A percentile compares a stretch with the other conserved stretches of the same genome.
Evolutionary conservation across 768 basidiomycete species (phyloP).

Genomic region (Vararia minispora): DNA sequence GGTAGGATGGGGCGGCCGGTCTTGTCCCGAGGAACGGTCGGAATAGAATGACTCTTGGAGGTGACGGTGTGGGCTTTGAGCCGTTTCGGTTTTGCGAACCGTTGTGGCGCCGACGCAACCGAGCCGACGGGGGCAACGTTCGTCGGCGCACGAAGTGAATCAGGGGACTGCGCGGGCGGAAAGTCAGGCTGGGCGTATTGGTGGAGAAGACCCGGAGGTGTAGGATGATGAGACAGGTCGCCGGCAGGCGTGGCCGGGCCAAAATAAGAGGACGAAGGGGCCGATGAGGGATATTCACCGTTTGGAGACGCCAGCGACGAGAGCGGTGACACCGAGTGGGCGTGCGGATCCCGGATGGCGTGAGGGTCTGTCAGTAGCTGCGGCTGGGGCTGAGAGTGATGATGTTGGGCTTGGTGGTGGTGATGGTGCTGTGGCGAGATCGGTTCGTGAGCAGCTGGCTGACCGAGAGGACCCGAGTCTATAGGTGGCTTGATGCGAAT

Average conservation of each 20-base stretch:
- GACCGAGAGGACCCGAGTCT: no score
- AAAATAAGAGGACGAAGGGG: no score
- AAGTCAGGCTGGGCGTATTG: no score
- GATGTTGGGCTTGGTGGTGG: slow-evolving; percentile 9
- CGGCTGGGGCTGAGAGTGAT: slow-evolving; percentile 13
- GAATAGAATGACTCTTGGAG: slow-evolving; percentile 66
- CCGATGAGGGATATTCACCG: slow-evolving; percentile 6
- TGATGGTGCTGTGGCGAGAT: slow-evolving; percentile 9
- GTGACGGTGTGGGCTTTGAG: slow-evolving; percentile 75
- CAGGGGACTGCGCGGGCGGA: slow-evolving; percentile 27
- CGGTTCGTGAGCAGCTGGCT: slow-evolving; percentile 16
- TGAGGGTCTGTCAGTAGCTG: slow-evolving; percentile 11
- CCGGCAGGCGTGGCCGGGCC: no score
- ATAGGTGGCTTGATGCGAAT: slow-evolving; percentile 38
- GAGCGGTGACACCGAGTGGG: slow-evolving; percentile 10
- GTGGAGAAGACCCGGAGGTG: no score
- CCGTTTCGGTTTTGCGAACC: slow-evolving; percentile 60
- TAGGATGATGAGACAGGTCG: no score
- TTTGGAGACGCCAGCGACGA: slow-evolving; percentile 14
- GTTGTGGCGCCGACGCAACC: slow-evolving; percentile 20
- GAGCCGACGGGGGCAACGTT: slow-evolving; percentile 23
- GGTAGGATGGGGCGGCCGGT: slow-evolving; percentile 62
- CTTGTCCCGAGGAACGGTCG: slow-evolving; percentile 68
- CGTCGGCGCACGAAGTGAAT: slow-evolving; percentile 21
- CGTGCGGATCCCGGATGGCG: slow-evolving; percentile 11